Percentiles rank a stretch among this genome's conserved stretches.
Conservation (phyloP, 345 rosid genomes). For the Jatropha curcas region DNA sequence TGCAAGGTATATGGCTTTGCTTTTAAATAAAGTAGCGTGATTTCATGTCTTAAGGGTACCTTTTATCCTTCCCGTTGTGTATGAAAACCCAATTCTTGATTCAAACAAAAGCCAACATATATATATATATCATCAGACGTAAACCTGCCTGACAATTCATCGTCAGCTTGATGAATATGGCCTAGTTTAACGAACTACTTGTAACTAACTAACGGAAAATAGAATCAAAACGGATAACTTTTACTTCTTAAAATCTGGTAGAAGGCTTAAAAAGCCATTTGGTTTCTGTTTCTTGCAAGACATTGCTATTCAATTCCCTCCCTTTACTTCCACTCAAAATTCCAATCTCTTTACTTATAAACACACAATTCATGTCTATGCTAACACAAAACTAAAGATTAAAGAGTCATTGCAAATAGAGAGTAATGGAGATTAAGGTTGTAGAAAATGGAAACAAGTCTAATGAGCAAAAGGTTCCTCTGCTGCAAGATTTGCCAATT, state of each 20-base stretch:
- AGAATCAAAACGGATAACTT: not conserved
- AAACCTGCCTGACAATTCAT: no score
- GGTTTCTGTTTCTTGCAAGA: conserved; percentile 68
- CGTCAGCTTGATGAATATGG: no score
- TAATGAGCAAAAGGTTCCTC: conserved; percentile 45
- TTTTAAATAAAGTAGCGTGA: conserved; percentile 15
- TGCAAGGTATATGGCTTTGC: conserved; percentile 19
- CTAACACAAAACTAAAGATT: no score
- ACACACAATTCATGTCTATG: not conserved
- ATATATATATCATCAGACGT: no score
- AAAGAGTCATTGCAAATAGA: not conserved
- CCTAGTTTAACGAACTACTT: not conserved
- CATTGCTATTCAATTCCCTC: conserved; percentile 28
- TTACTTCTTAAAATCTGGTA: not conserved
- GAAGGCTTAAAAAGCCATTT: no score
- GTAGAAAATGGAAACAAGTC: conserved; percentile 31
- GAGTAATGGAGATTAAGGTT: conserved; percentile 51
- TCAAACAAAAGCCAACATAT: not conserved
- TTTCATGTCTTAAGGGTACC: conserved; percentile 10
- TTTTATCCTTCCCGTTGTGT: no score
- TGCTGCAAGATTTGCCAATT: conserved; percentile 35
- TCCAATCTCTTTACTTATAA: conserved; percentile 11
- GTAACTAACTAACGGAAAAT: no score
- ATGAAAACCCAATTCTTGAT: not conserved
- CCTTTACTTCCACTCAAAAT: conserved; percentile 42